Conservation (phyloP, 1,284 basidiomycete genomes). For the Trichosporon sp. region DNA sequence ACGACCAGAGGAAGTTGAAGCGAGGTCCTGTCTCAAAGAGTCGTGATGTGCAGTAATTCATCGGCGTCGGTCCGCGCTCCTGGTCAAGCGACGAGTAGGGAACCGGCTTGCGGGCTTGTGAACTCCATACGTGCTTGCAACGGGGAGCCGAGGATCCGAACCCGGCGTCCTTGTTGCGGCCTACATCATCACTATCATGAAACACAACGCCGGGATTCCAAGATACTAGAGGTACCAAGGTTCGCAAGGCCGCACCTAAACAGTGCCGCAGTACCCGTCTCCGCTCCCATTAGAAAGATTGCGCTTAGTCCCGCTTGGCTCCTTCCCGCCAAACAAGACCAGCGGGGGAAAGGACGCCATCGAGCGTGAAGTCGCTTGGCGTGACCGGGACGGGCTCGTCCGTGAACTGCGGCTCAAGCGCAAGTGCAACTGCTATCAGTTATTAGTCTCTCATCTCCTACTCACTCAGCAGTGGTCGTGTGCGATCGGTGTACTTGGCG, state of each 20-base stretch:
- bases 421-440: constrained; percentile 48
- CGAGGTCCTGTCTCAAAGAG: background rate
- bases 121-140: no score
- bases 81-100: background rate
- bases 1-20: background rate
- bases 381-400: constrained; percentile 44
- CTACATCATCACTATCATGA: background rate
- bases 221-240: background rate
- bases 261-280: background rate
- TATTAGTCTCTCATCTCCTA: background rate
- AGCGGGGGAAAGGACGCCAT: constrained; percentile 46
- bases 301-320: background rate
- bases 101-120: background rate
- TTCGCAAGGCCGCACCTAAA: background rate
- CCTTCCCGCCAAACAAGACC: constrained; percentile 43
- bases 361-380: constrained; percentile 44
- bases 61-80: background rate
- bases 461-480: constrained; percentile 47
- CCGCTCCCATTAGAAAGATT: background rate
- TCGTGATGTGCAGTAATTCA: background rate
- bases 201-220: background rate
- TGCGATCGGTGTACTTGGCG: constrained; percentile 37
- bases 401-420: constrained; percentile 49
- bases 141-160: background rate
- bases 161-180: no score